Conservation (phyloP, 768 basidiomycete species). For the Fomitopsis pulvina region DNA sequence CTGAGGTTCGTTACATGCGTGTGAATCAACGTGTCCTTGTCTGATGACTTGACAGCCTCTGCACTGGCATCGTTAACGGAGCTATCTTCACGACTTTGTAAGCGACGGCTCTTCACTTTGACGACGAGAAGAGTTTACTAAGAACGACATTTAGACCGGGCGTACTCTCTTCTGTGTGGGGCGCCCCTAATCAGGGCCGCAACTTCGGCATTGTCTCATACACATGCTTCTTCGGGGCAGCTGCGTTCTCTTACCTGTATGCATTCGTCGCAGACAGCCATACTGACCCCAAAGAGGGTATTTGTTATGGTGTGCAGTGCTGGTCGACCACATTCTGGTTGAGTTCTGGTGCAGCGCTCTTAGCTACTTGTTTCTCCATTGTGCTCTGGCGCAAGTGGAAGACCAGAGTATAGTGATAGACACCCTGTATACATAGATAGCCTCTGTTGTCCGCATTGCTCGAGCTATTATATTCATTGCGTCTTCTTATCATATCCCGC, state of each 20-base stretch:
- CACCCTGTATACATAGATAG: no score
- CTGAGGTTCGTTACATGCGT: constrained; percentile 43
- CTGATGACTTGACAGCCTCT: constrained; percentile 35
- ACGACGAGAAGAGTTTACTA: neutral
- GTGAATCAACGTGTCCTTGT: neutral
- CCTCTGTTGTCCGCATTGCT: no score
- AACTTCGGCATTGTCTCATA: constrained; percentile 75
- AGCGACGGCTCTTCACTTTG: constrained; percentile 22
- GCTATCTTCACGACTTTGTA: constrained; percentile 65
- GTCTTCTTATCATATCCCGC: no score
- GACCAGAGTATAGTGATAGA: constrained; percentile 34
- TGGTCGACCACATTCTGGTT: constrained; percentile 65
- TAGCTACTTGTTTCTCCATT: constrained; percentile 38
- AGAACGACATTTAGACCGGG: constrained; percentile 47
- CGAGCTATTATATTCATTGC: no score
- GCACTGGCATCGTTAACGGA: constrained; percentile 67
- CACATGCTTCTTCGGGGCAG: constrained; percentile 70
- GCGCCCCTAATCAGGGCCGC: constrained; percentile 58
- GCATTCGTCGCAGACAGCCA: constrained; percentile 58
- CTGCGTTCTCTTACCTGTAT: constrained; percentile 73
- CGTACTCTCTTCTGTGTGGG: constrained; percentile 68
- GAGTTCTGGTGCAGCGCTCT: constrained; percentile 32
- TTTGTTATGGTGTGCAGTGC: constrained; percentile 55
- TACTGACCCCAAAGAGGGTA: constrained; percentile 27
- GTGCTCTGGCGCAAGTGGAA: constrained; percentile 63